phyloP scores from a whole-genome alignment of 805 yeast genomes.

The Lachancea quebecensis region DNA sequence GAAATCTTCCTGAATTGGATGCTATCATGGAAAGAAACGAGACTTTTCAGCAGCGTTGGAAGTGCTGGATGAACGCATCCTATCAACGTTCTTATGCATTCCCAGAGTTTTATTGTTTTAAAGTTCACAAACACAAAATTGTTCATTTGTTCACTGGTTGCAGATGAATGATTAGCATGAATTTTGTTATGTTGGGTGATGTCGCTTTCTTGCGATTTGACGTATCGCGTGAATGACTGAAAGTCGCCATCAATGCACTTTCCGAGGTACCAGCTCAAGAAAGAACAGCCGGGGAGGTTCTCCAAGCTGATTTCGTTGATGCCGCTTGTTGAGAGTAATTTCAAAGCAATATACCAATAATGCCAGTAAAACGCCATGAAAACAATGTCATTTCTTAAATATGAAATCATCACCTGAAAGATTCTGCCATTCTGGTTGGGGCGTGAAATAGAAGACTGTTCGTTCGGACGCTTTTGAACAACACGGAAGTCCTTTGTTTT shows the following conservation, averaged over 20 bases:
- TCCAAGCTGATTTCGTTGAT: constrained; percentile 2
- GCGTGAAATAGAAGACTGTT: neutral
- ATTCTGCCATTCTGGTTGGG: constrained; percentile 11
- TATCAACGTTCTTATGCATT: constrained; percentile 17
- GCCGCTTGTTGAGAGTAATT: constrained; percentile 3
- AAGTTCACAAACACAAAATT: constrained; percentile 23
- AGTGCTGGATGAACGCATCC: constrained; percentile 12
- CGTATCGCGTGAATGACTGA: constrained; percentile 11
- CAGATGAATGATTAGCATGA: constrained; percentile 4
- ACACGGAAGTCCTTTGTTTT: constrained; percentile 14
- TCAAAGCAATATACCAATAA: constrained; percentile 26
- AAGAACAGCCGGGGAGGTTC: constrained; percentile 16
- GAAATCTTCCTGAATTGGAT: constrained; percentile 16
- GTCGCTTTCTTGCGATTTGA: constrained; percentile 7
- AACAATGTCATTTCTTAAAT: constrained; percentile 23
- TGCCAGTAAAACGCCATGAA: constrained; percentile 30
- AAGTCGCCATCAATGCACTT: constrained; percentile 20
- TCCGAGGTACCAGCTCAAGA: constrained; percentile 15
- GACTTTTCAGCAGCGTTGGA: constrained; percentile 3
- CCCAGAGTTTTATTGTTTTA: constrained; percentile 23
- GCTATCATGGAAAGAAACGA: constrained; percentile 21
- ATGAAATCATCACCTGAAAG: constrained; percentile 26
- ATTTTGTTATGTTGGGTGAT: constrained; percentile 5
- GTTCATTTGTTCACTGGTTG: constrained; percentile 15
- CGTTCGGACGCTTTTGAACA: neutral